These are phyloP conservation scores for Scenedesmus sp. DNA, from an alignment of 163 green algal species.

Conservation along the genomic window DNA sequence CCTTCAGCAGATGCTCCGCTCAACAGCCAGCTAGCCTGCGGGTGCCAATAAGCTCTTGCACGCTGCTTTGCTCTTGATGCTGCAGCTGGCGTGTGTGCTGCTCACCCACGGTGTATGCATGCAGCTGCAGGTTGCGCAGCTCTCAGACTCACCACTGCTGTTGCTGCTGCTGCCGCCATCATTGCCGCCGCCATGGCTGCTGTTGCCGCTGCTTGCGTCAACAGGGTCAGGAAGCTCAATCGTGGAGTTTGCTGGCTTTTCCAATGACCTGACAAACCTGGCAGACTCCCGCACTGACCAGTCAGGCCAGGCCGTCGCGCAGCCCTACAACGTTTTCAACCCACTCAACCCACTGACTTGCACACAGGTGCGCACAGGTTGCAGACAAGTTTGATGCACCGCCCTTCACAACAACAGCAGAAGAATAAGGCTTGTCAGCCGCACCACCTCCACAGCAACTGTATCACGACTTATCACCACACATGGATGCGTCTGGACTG, in stretches of 20 bases:
- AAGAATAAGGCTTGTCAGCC: too few relatives aligned
- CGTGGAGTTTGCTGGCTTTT: slow-evolving; percentile 37
- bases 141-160: neutral
- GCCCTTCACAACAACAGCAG: too few relatives aligned
- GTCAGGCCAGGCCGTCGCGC: slow-evolving; percentile 30
- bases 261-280: slow-evolving; percentile 42
- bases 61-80: neutral
- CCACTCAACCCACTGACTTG: slow-evolving; percentile 45
- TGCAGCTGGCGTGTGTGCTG: neutral
- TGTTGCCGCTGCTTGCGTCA: neutral
- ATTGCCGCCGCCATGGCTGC: neutral
- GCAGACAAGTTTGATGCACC: too few relatives aligned
- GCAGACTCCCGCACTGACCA: slow-evolving; percentile 44
- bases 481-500: too few relatives aligned
- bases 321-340: slow-evolving; percentile 36
- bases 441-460: too few relatives aligned
- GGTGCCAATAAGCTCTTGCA: neutral
- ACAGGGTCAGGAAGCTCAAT: neutral
- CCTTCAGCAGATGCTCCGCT: neutral
- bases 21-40: neutral
- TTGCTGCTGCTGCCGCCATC: neutral
- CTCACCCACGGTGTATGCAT: too few relatives aligned
- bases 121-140: neutral
- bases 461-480: too few relatives aligned
- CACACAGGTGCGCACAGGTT: slow-evolving; percentile 5